A percentile compares a stretch with the other conserved stretches of the same genome.
These are phyloP conservation scores for Penicillium samsonianum DNA, from an alignment of 495 filamentous ascomycete genomes.

Conservation along the genomic window DNA sequence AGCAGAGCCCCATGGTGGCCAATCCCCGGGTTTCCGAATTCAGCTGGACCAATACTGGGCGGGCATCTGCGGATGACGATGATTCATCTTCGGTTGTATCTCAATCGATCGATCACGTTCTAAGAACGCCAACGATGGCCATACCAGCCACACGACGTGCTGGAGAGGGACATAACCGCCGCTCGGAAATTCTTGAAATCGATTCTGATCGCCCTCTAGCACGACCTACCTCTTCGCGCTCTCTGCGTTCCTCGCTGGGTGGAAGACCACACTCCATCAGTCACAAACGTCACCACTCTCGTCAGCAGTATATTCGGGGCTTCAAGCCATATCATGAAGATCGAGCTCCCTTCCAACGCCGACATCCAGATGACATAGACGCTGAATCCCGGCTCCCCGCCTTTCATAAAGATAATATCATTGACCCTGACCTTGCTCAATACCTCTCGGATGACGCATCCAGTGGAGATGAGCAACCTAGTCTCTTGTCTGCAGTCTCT, in stretches of 20 bases:
- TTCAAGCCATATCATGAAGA: constrained; percentile 67
- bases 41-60: constrained; percentile 27
- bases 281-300: constrained; percentile 81
- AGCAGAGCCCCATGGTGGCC: constrained; percentile 51
- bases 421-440: constrained; percentile 91
- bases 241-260: constrained; percentile 74
- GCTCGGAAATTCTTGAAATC: constrained; percentile 90
- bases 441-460: constrained; percentile 95
- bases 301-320: constrained; percentile 70
- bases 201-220: constrained; percentile 69
- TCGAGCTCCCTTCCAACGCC: constrained; percentile 85
- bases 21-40: constrained; percentile 44
- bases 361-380: constrained; percentile 61
- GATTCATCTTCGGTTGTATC: constrained; percentile 48
- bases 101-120: constrained; percentile 48
- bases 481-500: constrained; percentile 74
- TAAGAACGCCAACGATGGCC: constrained; percentile 68
- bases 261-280: constrained; percentile 68
- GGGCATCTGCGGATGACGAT: constrained; percentile 40
- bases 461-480: constrained; percentile 88
- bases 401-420: constrained; percentile 97
- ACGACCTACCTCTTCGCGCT: constrained; percentile 87
- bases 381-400: constrained; percentile 73
- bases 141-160: constrained; percentile 85
- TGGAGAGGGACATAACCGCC: constrained; percentile 75